Evolutionary conservation across 2,329 filamentous ascomycete genomes (phyloP), one percentile per base, ranked within the genome.

Genomic region (Aspergillus fructus): DNA sequence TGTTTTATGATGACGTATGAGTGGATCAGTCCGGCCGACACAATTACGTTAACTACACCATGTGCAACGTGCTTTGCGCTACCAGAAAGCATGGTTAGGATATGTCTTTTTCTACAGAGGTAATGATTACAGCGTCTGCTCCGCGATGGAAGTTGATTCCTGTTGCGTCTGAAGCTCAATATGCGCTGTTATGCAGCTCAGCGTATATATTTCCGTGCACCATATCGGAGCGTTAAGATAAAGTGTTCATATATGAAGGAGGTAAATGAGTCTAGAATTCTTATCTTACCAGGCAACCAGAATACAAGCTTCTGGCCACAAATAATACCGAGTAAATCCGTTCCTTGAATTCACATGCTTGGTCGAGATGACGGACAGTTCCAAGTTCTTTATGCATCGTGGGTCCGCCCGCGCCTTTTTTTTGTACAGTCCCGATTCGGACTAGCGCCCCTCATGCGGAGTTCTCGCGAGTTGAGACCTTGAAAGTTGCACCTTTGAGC

Each of bases 1-100:
- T 48, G 19, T 33, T 24, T 49, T 45, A 17, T 37, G 46, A 62
- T 62, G 60, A 62, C 60, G 60, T 62, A 62, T 53, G 40, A 48
- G 58, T 58, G 60, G 51, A 58, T 45, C 53, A 23, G n/a, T 12
- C n/a, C 23, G 9, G 19, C 34, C 40, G 27, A 52, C 24, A 21
- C 13, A 53, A 53, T 48, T 42, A 42, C 33, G 50, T 50, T 50
- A 15, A 50, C 27, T 11, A 30, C 27, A 30, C 9, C 27, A 30
- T 30, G 27, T 30, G 27, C 41, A 23, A 23, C 41, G 12, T n/a
- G 12, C 15, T 37, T 37, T 24, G 13, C 8, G 17, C 11, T 24
- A 23, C 24, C 15, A 5, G 34, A n/a, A 37, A 7, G 13, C 15
- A 37, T 37, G 4, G 15, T 37, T n/a, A 17, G n/a, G 12, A 34